Evolutionary conservation across 2,329 filamentous ascomycete genomes (phyloP), one percentile per base, ranked within the genome.

Genomic region (Colletotrichum spinosum): DNA sequence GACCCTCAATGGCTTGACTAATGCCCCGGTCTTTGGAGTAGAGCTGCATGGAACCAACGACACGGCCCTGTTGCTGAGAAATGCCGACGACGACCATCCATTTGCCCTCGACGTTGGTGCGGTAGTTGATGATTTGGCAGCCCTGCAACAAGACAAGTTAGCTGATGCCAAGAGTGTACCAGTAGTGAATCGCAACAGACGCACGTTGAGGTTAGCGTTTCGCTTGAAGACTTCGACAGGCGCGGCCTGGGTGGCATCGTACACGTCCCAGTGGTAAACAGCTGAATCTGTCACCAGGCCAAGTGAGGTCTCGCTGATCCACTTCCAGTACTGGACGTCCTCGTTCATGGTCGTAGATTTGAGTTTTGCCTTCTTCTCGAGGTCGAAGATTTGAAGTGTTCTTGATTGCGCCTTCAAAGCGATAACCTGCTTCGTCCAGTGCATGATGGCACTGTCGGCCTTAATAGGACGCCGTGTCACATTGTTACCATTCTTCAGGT

Each of bases 61-160:
- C 94, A 67, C 96, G 93, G 62, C 94, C 95, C 77, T 94, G 90
- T 75, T 97, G 92, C 77, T 94, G 93, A 65, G 94, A 94, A 73
- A 99, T 99, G 74, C 96, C 96, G 64, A 99, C 94, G 61, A 97
- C 90, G 37, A 97, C 94, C 90, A 97, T 97, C 96, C 96, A 99
- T 81, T 97, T 97, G 77, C 94, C 93, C 70, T 99, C 95, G 70
- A 90, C 89, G 79, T 95, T 97, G 72, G 97, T 92, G 72, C 95
- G 93, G 83, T 99, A 99, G 84, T 98, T 99, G 88, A 99, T 99
- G 80, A 99, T 99, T 88, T 99, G 96, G 81, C 93, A 97, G 70
- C 91, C 92, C 93, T 97, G 73, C 11, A 33, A 37, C 2, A 1
- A n/a, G 15, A 8, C 48, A 17, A 17, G 44, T 55, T 56, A 69